These are phyloP conservation scores for Elymus sibiricus DNA, from an alignment of 176 grass and related monocot genomes.

Conservation along the genomic window DNA sequence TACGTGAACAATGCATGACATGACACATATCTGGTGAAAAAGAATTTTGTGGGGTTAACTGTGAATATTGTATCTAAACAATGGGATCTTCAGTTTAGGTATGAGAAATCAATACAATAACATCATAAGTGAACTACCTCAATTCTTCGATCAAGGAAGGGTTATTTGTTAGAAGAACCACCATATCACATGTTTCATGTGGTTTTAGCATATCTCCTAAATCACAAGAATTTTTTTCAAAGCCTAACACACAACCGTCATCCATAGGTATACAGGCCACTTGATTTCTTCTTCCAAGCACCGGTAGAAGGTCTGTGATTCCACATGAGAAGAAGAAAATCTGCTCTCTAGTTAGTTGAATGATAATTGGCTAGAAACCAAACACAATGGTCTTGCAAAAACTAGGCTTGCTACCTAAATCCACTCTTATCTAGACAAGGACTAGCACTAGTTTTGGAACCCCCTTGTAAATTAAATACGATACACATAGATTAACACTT, in stretches of 20 bases:
- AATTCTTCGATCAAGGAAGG: background rate
- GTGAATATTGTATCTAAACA: background rate
- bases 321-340: background rate
- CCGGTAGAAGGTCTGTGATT: background rate
- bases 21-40: background rate
- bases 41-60: background rate
- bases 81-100: background rate
- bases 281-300: too few species aligned
- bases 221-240: too few species aligned
- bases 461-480: background rate
- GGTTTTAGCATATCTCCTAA: background rate
- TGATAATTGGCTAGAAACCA: background rate
- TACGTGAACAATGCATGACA: background rate
- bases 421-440: background rate
- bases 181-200: too few species aligned
- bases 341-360: too few species aligned
- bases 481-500: background rate
- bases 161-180: background rate
- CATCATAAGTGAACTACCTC: background rate
- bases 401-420: background rate
- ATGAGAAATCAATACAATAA: background rate
- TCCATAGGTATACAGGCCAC: background rate
- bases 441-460: background rate
- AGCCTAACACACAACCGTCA: background rate
- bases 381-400: background rate